Evolutionary conservation across 805 yeast species (phyloP).

Genomic region (Saccharomycopsis amapae): DNA sequence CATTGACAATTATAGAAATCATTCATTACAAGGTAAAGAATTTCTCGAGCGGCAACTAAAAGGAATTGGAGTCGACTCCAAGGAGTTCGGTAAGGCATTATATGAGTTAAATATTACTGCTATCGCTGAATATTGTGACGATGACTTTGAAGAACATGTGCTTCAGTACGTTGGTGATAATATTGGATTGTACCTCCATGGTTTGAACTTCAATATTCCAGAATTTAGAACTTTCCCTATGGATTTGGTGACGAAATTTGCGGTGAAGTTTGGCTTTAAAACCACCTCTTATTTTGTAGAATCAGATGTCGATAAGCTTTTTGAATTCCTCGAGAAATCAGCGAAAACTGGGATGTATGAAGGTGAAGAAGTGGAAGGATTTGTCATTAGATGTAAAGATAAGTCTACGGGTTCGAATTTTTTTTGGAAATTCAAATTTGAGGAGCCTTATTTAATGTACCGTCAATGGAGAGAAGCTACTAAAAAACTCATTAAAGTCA

Average conservation of each 20-base stretch:
- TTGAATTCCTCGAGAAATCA: conserved; percentile 46
- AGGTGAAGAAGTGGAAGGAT: conserved; percentile 80
- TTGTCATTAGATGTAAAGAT: conserved; percentile 67
- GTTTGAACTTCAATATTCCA: conserved; percentile 64
- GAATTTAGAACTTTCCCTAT: conserved; percentile 60
- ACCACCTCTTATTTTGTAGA: conserved; percentile 42
- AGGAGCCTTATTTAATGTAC: conserved; percentile 88
- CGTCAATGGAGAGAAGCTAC: conserved; percentile 89
- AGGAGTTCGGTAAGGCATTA: conserved; percentile 50
- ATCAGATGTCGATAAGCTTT: conserved; percentile 35
- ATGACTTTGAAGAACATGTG: conserved; percentile 88
- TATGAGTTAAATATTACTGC: conserved; percentile 60
- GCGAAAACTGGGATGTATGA: conserved; percentile 64
- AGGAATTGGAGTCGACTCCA: conserved; percentile 31
- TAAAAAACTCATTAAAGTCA: conserved; percentile 39
- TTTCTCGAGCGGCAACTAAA: conserved; percentile 50
- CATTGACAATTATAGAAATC: conserved; percentile 49
- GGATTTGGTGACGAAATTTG: conserved; percentile 53
- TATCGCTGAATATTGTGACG: conserved; percentile 91
- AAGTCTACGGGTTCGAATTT: conserved; percentile 28
- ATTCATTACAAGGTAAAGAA: conserved; percentile 64
- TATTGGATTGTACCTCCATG: conserved; percentile 87
- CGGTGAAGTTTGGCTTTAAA: conserved; percentile 61
- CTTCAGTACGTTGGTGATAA: conserved; percentile 57
- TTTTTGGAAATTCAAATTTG: conserved; percentile 90